Evolutionary conservation across 2,329 filamentous ascomycete genomes (phyloP).

Genomic region (Colletotrichum nymphaeae): DNA sequence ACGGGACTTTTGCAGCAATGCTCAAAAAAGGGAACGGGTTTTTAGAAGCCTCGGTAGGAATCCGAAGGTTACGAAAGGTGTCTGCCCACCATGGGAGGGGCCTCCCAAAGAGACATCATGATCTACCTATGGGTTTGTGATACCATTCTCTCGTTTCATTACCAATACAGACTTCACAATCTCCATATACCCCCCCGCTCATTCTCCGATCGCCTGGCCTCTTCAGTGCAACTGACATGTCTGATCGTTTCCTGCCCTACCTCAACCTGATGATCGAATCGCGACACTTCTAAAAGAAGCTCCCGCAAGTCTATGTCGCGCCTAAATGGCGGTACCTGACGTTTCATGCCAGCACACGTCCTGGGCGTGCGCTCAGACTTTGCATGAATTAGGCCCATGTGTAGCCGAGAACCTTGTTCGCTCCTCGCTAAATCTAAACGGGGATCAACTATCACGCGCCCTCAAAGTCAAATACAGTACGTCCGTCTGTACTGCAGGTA

Average conservation of each 20-base stretch:
- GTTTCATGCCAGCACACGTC: slow-evolving; percentile 15
- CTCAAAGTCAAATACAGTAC: not conserved
- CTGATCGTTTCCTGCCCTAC: not conserved
- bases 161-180: not conserved
- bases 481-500: not conserved
- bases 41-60: not conserved
- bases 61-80: not conserved
- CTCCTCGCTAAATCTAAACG: not conserved
- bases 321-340: not conserved
- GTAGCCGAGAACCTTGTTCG: not conserved
- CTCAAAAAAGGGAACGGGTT: not conserved
- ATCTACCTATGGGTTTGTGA: slow-evolving; percentile 7
- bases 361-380: not conserved
- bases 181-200: not conserved
- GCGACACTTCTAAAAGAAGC: not conserved
- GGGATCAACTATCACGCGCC: not conserved
- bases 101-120: not conserved
- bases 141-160: slow-evolving; percentile 24
- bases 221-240: not conserved
- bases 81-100: not conserved
- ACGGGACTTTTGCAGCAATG: not conserved
- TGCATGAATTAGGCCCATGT: slow-evolving; percentile 13
- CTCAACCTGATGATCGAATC: not conserved
- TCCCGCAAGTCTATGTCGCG: not conserved
- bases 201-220: not conserved